Evolutionary conservation across 2,329 filamentous ascomycete genomes (phyloP).

Genomic region (Zarea fungicola): DNA sequence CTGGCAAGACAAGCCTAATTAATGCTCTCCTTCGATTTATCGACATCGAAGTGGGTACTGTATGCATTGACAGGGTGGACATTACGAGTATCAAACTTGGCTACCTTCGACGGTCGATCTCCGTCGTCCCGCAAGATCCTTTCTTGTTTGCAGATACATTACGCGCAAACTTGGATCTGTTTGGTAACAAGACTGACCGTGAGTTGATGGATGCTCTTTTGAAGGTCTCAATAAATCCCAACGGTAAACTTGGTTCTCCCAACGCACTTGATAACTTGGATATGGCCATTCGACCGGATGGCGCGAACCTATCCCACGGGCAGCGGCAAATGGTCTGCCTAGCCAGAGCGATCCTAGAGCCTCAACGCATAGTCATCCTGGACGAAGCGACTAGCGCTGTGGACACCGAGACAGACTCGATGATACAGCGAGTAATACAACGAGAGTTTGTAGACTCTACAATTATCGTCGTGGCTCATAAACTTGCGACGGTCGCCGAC

Average conservation of each 20-base stretch:
- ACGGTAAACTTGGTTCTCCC: not conserved
- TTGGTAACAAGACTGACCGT: not conserved
- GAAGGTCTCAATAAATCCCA: not conserved
- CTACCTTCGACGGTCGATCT: not conserved
- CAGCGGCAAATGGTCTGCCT: conserved; percentile 14
- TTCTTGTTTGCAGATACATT: conserved; percentile 12
- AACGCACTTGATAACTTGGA: not conserved
- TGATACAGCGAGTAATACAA: conserved; percentile 10
- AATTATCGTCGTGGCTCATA: conserved; percentile 13
- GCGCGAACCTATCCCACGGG: conserved; percentile 11
- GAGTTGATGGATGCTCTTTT: not conserved
- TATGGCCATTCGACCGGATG: conserved; percentile 1
- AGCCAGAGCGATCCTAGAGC: conserved; percentile 7
- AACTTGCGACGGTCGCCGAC: conserved; percentile 12
- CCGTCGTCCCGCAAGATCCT: conserved; percentile 14
- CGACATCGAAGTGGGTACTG: not conserved
- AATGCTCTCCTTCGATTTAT: conserved; percentile 11
- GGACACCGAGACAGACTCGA: conserved; percentile 9
- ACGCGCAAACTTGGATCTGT: conserved; percentile 1
- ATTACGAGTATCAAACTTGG: not conserved
- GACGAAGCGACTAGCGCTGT: conserved; percentile 16
- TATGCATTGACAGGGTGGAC: conserved; percentile 10
- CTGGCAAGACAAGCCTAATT: conserved; percentile 10
- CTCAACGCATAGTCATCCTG: conserved; percentile 10
- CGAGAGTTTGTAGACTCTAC: conserved; percentile 8